Base-by-base conservation (phyloP, 306 rosid genomes). In the Nissolia schottii region DNA sequence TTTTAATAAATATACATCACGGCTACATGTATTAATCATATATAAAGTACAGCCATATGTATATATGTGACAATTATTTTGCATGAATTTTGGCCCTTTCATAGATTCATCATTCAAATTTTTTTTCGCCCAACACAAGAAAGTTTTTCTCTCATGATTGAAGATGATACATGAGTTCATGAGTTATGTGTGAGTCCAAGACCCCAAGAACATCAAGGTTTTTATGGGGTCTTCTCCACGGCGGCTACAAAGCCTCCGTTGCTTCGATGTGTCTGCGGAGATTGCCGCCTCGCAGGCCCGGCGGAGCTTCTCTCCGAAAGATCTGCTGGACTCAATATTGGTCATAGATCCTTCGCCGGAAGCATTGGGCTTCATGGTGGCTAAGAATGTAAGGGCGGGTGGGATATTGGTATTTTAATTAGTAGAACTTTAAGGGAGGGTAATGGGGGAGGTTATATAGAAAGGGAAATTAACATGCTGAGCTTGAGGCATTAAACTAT, bases 151-250 rank as follows among this genome's bases (percentile, higher is more conserved):
- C 24, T 35, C 29, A 20, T 35, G 11, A 7, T 27, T 38, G n/a
- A 56, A 49, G 40, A 43, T 16, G 19, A 16, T 9, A 60, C 63
- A 61, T 28, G 40, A 51, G n/a, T 3, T 45, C 51, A 15, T 13
- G 49, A 54, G 11, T 58, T 40, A 73, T n/a, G 83, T 79, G 72
- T 74, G 79, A 67, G n/a, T 67, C 83, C 76, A 79, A 20, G 76
- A 79, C 7, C 76, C 83, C 76, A 79, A 67, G 66, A 79, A 79
- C 71, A 79, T 79, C 62, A 79, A 11, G 45, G 76, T 79, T 67
- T 76, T 67, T 0, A 79, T 73, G 0, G 83, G 79, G 19, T 73
- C 83, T 4, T 79, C 64, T 69, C 37, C 25, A 2, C n/a, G 67
- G 69, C 22, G 70, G 28, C 8, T 43, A 27, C 71, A 16, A 46